Evolutionary conservation across 2,329 filamentous ascomycete genomes (phyloP).

Genomic region (Ophiostoma perfectum): DNA sequence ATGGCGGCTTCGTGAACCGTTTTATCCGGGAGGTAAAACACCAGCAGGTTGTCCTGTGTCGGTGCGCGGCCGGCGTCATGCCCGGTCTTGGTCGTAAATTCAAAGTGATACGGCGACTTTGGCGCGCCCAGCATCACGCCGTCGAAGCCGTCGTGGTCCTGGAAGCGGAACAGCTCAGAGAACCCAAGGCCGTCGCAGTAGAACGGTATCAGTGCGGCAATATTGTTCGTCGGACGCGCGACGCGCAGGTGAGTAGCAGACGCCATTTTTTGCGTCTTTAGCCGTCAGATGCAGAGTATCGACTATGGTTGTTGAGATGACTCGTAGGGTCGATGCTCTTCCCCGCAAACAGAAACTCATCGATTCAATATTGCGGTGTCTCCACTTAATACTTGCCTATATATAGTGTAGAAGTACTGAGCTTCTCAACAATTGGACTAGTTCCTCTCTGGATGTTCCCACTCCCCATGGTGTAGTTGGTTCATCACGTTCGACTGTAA

Average conservation of each 20-base stretch:
- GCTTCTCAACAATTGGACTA: not conserved
- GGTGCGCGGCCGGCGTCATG: slow-evolving; percentile 37
- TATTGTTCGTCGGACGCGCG: slow-evolving; percentile 39
- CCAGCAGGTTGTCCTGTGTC: slow-evolving; percentile 41
- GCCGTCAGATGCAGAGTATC: too few relatives aligned
- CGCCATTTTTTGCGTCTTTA: not conserved
- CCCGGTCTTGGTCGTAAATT: slow-evolving; percentile 37
- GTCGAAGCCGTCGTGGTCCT: slow-evolving; percentile 38
- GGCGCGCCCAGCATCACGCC: slow-evolving; percentile 38
- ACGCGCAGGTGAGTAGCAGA: slow-evolving; percentile 36
- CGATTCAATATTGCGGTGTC: not conserved
- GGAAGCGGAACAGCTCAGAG: slow-evolving; percentile 34
- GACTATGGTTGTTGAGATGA: too few relatives aligned
- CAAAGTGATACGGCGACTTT: slow-evolving; percentile 37
- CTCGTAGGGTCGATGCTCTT: too few relatives aligned
- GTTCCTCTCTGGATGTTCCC: slow-evolving; percentile 3
- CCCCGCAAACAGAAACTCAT: too few relatives aligned
- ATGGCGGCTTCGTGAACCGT: slow-evolving; percentile 32
- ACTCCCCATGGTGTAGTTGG: slow-evolving; percentile 17
- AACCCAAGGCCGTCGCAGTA: slow-evolving; percentile 41
- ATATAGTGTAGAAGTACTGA: not conserved
- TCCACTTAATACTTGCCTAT: not conserved
- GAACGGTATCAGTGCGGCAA: slow-evolving; percentile 38
- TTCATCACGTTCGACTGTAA: slow-evolving; percentile 18
- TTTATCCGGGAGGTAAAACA: slow-evolving; percentile 39